Evolutionary conservation across 169 alveolate genomes (phyloP).

Genomic region (Theileria luwenshuni): DNA sequence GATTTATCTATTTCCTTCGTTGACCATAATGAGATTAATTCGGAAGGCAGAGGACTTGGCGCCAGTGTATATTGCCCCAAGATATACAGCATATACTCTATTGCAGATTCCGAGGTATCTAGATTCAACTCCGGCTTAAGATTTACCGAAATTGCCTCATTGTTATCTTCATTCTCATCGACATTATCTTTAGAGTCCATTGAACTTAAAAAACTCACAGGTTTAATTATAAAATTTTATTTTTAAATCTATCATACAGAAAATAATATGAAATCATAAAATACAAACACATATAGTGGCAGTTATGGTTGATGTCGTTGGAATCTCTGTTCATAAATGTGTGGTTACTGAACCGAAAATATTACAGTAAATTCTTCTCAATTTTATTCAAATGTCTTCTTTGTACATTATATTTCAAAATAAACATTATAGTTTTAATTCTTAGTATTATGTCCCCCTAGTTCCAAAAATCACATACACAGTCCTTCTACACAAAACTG

Average conservation of each 20-base stretch:
- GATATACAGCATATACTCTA: constrained; percentile 21
- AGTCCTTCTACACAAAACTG: constrained; percentile 2
- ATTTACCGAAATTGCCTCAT: neutral
- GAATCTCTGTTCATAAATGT: constrained; percentile 11
- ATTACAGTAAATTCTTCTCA: neutral
- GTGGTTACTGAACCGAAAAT: neutral
- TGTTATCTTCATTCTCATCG: constrained; percentile 8
- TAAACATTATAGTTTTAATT: neutral
- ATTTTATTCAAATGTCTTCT: neutral
- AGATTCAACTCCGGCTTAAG: neutral
- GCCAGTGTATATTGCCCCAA: constrained; percentile 25
- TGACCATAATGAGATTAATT: constrained; percentile 11
- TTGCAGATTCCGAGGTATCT: constrained; percentile 12
- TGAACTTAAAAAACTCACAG: neutral
- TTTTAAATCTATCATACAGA: too few species aligned
- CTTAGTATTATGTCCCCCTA: constrained; percentile 5
- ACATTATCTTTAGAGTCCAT: constrained; percentile 14
- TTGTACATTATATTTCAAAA: neutral
- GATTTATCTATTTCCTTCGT: constrained; percentile 6
- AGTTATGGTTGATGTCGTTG: neutral
- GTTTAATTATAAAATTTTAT: neutral
- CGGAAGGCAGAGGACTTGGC: constrained; percentile 28
- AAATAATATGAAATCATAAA: too few species aligned
- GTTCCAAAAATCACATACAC: neutral
- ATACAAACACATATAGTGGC: neutral